A percentile compares a stretch with the other conserved stretches of the same genome.
Conservation (phyloP, 768 basidiomycete genomes). For the Termitomyces sp. region DNA sequence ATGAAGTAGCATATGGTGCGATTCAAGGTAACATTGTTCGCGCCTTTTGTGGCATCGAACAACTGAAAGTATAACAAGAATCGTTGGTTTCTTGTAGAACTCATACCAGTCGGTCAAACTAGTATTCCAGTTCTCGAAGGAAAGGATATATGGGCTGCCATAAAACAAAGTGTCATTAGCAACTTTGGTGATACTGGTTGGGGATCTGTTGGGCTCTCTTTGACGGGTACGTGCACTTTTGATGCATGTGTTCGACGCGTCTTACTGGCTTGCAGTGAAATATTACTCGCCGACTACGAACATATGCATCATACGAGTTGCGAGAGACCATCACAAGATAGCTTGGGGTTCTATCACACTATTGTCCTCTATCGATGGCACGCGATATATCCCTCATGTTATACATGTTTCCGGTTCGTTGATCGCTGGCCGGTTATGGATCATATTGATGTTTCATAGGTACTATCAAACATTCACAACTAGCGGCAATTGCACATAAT, state of each 20-base stretch:
- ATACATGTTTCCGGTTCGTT: conserved; percentile 72
- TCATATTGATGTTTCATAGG: conserved; percentile 36
- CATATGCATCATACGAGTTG: conserved; percentile 81
- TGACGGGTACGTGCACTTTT: conserved; percentile 46
- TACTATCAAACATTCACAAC: conserved; percentile 81
- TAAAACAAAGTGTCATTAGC: conserved; percentile 60
- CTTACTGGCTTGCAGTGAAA: conserved; percentile 50
- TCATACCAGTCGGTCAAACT: conserved; percentile 44
- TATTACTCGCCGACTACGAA: conserved; percentile 83
- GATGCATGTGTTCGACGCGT: not conserved
- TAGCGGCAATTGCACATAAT: conserved; percentile 72
- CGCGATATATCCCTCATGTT: conserved; percentile 64
- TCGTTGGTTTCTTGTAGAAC: conserved; percentile 85
- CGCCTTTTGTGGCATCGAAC: too few relatives aligned
- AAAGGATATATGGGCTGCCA: conserved; percentile 62
- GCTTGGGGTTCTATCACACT: conserved; percentile 80
- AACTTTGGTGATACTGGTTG: conserved; percentile 86
- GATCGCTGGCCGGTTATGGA: not conserved
- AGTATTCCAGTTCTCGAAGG: conserved; percentile 34
- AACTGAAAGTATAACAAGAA: conserved; percentile 42
- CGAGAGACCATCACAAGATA: conserved; percentile 71
- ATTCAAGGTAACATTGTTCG: conserved; percentile 13
- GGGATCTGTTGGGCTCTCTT: conserved; percentile 69
- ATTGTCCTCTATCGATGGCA: conserved; percentile 54
- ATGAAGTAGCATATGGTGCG: conserved; percentile 13